These are phyloP conservation scores for Tripterygium wilfordii DNA, from an alignment of 177 flowering plant genomes.

Conservation along the genomic window DNA sequence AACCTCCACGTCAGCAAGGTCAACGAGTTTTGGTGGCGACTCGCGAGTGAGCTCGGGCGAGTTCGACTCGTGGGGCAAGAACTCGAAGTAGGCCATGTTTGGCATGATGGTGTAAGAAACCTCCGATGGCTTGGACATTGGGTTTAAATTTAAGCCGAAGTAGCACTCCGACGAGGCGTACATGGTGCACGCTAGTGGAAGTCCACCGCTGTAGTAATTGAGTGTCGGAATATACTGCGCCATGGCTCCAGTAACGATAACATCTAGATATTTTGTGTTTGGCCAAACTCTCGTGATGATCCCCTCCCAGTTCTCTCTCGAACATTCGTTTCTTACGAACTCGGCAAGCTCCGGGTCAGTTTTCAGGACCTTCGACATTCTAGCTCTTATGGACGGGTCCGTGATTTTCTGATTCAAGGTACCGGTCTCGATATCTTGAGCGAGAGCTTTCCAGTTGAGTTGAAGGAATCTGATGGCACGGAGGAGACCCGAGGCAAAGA, in stretches of 20 bases:
- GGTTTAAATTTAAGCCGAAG: conserved; percentile 58
- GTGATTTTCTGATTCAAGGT: conserved; percentile 25
- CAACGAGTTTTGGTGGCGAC: conserved; percentile 27
- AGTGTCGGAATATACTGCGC: conserved; percentile 64
- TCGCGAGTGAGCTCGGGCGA: conserved; percentile 14
- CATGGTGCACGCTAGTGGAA: conserved; percentile 56
- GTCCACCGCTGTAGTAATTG: conserved; percentile 56
- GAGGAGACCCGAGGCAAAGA: conserved; percentile 58
- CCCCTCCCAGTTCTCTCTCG: conserved; percentile 39
- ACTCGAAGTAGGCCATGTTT: conserved; percentile 77
- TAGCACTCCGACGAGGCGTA: conserved; percentile 66
- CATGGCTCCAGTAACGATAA: conserved; percentile 69
- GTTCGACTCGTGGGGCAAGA: conserved; percentile 33
- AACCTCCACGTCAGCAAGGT: conserved; percentile 38
- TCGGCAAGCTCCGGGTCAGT: conserved; percentile 44
- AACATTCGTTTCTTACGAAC: conserved; percentile 31
- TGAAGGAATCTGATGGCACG: conserved; percentile 65
- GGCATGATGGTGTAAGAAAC: conserved; percentile 73
- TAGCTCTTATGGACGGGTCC: conserved; percentile 23
- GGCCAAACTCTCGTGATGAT: conserved; percentile 62
- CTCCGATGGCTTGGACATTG: conserved; percentile 52
- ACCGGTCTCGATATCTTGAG: conserved; percentile 43
- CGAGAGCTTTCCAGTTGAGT: conserved; percentile 40
- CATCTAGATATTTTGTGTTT: conserved; percentile 54
- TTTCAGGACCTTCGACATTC: conserved; percentile 20